phyloP scores from a whole-genome alignment of 768 basidiomycete genomes.

The Pleurotus eryngii region DNA sequence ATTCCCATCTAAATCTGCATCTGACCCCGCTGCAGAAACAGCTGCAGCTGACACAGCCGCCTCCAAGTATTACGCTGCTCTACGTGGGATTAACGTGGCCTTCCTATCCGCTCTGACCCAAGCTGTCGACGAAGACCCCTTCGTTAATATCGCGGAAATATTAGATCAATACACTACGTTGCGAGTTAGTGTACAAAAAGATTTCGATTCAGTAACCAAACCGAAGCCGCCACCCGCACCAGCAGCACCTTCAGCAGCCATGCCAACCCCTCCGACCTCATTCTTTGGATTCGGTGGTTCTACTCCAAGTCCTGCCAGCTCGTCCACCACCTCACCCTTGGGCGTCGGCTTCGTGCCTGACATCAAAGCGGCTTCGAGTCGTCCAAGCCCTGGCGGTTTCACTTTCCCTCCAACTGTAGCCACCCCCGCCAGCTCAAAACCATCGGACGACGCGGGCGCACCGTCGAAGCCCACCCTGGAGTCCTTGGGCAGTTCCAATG shows the following conservation, averaged over 20 bases:
- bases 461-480: no score
- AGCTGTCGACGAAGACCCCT: conserved; percentile 66
- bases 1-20: conserved; percentile 1
- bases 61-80: conserved; percentile 59
- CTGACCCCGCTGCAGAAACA: conserved; percentile 12
- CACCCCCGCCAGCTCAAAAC: neutral
- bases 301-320: conserved; percentile 13
- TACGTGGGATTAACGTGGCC: conserved; percentile 74
- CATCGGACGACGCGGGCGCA: neutral
- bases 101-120: conserved; percentile 56
- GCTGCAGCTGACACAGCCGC: conserved; percentile 30
- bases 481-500: neutral
- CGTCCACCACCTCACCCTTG: conserved; percentile 12
- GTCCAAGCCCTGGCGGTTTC: conserved; percentile 14
- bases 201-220: conserved; percentile 40
- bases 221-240: neutral
- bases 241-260: conserved; percentile 7
- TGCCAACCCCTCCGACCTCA: conserved; percentile 34
- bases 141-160: conserved; percentile 55
- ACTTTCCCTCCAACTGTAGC: conserved; percentile 16
- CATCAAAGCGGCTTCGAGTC: neutral
- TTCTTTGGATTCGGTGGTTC: conserved; percentile 13
- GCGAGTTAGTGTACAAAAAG: conserved; percentile 52
- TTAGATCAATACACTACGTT: conserved; percentile 58
- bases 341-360: conserved; percentile 20